Evolutionary conservation across 1,284 basidiomycete species (phyloP).

Genomic region (Puccinia hordei): DNA sequence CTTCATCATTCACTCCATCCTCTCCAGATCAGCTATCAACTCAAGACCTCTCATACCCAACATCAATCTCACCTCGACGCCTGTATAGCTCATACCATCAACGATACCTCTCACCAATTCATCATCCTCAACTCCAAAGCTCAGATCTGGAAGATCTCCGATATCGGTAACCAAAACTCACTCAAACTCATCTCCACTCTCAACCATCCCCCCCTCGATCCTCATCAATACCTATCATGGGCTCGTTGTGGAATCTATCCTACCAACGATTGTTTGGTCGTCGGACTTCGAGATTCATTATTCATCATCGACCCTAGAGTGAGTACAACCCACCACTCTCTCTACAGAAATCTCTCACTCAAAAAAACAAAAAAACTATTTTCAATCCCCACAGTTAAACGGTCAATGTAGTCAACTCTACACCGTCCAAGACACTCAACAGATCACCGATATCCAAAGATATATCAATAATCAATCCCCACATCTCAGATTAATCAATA

Average conservation of each 20-base stretch:
- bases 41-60: conserved; percentile 12
- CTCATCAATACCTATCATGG: conserved; percentile 1
- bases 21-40: background rate
- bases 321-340: background rate
- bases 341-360: background rate
- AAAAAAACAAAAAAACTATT: too few relatives aligned
- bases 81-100: conserved; percentile 12
- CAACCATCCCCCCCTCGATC: background rate
- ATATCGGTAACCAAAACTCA: background rate
- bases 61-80: conserved; percentile 23
- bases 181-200: background rate
- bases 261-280: conserved; percentile 23
- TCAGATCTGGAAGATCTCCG: conserved; percentile 20
- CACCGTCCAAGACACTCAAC: conserved; percentile 5
- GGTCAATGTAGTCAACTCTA: conserved; percentile 34
- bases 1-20: too few relatives aligned
- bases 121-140: conserved; percentile 27
- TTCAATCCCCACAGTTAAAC: conserved; percentile 4
- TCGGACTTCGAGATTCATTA: conserved; percentile 37
- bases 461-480: conserved; percentile 23
- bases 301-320: conserved; percentile 27
- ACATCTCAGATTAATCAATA: conserved; percentile 37
- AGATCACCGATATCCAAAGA: conserved; percentile 42
- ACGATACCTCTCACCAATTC: conserved; percentile 16
- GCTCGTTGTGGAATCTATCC: conserved; percentile 25